Evolutionary conservation across 129 eudicot genomes (phyloP), one percentile per base, ranked within the genome.

Genomic region (Scalesia atractyloides): DNA sequence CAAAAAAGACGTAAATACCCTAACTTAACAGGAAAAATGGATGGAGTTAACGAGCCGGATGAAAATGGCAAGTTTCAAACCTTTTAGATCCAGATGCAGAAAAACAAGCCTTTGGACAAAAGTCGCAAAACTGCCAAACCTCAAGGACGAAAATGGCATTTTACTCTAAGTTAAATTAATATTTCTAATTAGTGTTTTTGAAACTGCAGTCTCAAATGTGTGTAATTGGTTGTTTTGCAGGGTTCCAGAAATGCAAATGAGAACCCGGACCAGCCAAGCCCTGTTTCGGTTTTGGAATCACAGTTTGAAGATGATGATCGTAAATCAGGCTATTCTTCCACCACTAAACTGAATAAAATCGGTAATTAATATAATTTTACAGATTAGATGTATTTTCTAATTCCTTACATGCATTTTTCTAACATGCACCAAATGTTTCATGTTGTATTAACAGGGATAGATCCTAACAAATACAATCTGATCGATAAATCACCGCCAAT

Each of bases 401-500:
- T 24, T 26, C 10, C 30, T 65, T 16, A 15, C 37, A 37, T 7
- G 26, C 34, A 51, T 33, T 47, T 72, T 57, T 59, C 70, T 77
- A 59, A 77, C 70, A 49, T 69, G 62, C 66, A 18, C 36, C 30
- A 10, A 43, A 58, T 44, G 6, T 72, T 41, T 59, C 15, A 7
- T 65, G 17, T 63, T 56, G 52, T 50, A 51, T 46, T 5, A 60
- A 52, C 88, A 86, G 97, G 96, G 15, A 13, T 12, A 18, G 82
- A 81, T 64, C 77, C 63, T 14, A 47, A 72, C n/a, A 81, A 68
- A 66, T 86, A 83, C 57, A 95, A 86, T 76, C 70, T 91, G 75
- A 90, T 95, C 41, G 99, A 86, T 80, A 95, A 95, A 79, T 95
- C 99, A 14, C 99, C 99, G 2, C 94, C 83, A 16, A 95, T 95